Evolutionary conservation across 306 rosid species (phyloP).

Genomic region (Corylus heterophylla): DNA sequence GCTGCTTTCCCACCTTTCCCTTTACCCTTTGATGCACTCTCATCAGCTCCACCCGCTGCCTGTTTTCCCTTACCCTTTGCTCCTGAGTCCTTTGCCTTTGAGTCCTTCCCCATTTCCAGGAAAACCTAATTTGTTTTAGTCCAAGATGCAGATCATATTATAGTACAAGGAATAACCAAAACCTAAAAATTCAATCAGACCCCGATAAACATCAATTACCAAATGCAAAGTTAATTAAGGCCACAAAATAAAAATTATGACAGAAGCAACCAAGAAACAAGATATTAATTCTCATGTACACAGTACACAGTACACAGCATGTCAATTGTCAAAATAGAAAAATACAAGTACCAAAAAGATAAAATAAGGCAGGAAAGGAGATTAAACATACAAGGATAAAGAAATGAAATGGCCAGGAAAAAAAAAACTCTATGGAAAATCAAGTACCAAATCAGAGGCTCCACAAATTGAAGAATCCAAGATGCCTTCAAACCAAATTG

Average conservation of each 20-base stretch:
- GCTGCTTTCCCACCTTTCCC: slow-evolving; percentile 78
- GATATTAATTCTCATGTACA: neutral
- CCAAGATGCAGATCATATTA: neutral
- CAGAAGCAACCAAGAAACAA: neutral
- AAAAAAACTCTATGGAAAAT: neutral
- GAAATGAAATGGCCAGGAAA: neutral
- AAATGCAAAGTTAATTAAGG: neutral
- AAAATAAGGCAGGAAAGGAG: neutral
- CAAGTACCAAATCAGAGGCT: neutral
- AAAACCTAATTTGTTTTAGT: slow-evolving; percentile 19
- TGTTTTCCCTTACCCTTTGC: slow-evolving; percentile 90
- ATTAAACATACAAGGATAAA: neutral
- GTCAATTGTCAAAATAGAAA: neutral
- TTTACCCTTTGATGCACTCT: slow-evolving; percentile 74
- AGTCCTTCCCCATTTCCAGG: slow-evolving; percentile 78
- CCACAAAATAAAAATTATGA: neutral
- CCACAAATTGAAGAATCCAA: neutral
- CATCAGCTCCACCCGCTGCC: slow-evolving; percentile 72
- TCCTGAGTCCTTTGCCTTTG: slow-evolving; percentile 65
- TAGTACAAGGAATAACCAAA: neutral
- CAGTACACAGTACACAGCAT: neutral
- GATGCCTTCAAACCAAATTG: neutral
- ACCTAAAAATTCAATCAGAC: neutral
- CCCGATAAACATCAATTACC: neutral
- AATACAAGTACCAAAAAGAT: neutral